A percentile compares a stretch with the other conserved stretches of the same genome.
Evolutionary conservation across 2,329 filamentous ascomycete species (phyloP).

Genomic region (Cordyceps farinosa): DNA sequence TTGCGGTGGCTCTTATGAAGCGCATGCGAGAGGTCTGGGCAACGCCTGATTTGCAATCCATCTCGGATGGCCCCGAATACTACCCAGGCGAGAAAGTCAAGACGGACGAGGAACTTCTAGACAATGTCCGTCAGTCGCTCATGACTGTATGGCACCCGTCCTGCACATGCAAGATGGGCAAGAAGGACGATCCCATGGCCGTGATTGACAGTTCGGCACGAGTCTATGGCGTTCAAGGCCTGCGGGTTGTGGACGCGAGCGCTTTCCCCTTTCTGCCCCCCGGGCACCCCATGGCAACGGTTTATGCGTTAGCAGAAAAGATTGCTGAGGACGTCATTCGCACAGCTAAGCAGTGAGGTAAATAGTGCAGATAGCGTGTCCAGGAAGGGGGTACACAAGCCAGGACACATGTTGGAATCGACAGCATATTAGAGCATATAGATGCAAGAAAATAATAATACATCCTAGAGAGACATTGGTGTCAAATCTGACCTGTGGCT

Average conservation of each 20-base stretch:
- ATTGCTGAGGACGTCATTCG: conserved; percentile 23
- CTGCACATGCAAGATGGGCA: conserved; percentile 33
- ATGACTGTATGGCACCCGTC: conserved; percentile 8
- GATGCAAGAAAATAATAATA: too few relatives aligned
- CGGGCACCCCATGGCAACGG: conserved; percentile 23
- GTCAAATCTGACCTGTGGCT: too few relatives aligned
- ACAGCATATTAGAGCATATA: too few relatives aligned
- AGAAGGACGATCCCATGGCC: conserved; percentile 53
- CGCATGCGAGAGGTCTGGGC: conserved; percentile 36
- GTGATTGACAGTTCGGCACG: conserved; percentile 55
- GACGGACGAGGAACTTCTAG: background rate
- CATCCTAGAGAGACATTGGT: too few relatives aligned
- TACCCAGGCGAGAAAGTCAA: conserved; percentile 36
- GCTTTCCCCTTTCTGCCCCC: conserved; percentile 37
- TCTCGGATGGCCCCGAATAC: conserved; percentile 34
- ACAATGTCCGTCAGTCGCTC: background rate
- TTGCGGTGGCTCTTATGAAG: conserved; percentile 41
- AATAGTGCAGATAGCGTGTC: too few relatives aligned
- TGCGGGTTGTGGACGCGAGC: conserved; percentile 59
- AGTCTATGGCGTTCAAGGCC: conserved; percentile 50
- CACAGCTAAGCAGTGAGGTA: background rate
- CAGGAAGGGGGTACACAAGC: too few relatives aligned
- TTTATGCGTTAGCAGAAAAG: conserved; percentile 29
- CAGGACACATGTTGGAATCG: too few relatives aligned
- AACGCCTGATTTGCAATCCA: conserved; percentile 22